These are phyloP conservation scores for Blastobotrys serpentis DNA, from an alignment of 1,139 yeast genomes.

Conservation along the genomic window DNA sequence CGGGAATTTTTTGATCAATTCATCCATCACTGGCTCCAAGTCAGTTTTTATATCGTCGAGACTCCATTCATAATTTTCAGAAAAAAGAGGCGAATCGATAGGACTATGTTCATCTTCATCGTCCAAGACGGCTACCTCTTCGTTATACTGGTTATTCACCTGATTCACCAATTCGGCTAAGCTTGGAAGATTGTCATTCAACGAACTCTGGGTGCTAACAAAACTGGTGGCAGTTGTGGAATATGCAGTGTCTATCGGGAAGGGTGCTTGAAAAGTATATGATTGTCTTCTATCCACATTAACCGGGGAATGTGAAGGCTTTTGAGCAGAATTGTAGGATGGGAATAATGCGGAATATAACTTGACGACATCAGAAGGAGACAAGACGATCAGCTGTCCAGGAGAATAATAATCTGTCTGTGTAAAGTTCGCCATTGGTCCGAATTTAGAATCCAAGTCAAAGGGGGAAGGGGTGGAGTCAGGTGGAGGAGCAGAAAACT, in stretches of 20 bases:
- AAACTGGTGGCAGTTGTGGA: constrained; percentile 12
- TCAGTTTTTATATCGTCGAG: constrained; percentile 37
- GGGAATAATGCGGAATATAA: constrained; percentile 36
- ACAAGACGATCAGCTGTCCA: constrained; percentile 35
- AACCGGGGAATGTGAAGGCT: constrained; percentile 5
- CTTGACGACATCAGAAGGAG: constrained; percentile 36
- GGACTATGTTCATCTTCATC: constrained; percentile 20
- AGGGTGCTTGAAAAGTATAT: constrained; percentile 4
- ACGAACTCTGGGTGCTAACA: constrained; percentile 12
- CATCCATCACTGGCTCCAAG: constrained; percentile 39
- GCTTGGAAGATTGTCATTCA: constrained; percentile 25
- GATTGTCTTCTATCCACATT: constrained; percentile 8
- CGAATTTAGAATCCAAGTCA: constrained; percentile 14
- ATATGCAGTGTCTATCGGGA: constrained; percentile 8
- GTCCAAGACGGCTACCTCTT: constrained; percentile 15
- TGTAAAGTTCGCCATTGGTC: constrained; percentile 9
- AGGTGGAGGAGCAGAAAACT: constrained; percentile 19
- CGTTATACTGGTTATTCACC: constrained; percentile 12
- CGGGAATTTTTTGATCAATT: constrained; percentile 32
- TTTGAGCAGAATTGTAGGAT: constrained; percentile 16
- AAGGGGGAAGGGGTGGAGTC: constrained; percentile 14
- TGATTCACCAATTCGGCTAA: constrained; percentile 19
- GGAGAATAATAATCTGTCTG: constrained; percentile 21
- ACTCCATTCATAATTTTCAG: constrained; percentile 37
- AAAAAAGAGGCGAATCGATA: constrained; percentile 20